Evolutionary conservation across 176 grass and related monocot genomes (phyloP), one percentile per base, ranked within the genome.

Genomic region (Panicum miliaceum): DNA sequence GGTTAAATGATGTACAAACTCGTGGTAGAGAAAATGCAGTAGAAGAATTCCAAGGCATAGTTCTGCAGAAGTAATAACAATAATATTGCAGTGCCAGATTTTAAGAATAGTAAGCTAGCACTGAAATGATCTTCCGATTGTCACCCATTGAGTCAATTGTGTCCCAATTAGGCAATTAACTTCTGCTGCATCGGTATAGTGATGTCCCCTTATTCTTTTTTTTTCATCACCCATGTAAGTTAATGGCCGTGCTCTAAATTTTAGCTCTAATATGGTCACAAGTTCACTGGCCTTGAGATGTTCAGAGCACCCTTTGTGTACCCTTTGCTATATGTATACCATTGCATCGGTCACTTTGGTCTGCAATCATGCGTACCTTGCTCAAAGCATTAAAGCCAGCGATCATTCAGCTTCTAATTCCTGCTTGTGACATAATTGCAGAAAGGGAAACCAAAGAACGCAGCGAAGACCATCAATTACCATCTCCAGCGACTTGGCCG

Each of bases 401-500:
- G 22, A 53, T 56, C 51, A 38, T 47, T 20, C 12, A 1, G 12
- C 36, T 66, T 8, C 56, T 94, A 13, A 77, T 58, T 9, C 20
- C 16, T 82, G 52, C 16, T 73, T 16, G 3, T 79, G 58, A 36
- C 57, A 50, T 3, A 29, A 78, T 88, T 50, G 56, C 88, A 92
- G 90, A 88, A 84, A 79, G 93, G 93, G 20, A 92, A 29, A 64
- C 90, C 85, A 23, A 95, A 90, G 89, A 95, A 95, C 42, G 73
- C 82, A 23, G 82, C 70, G 10, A 90, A 89, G 80, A 95, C 93
- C 48, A 90, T 95, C 80, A 95, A 92, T 66, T 89, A 95, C 74
- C 93, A 95, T 89, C 88, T 95, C 58, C 90, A 95, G 43, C 76
- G 93, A 23, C 93, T 95, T 68, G 93, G 85, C 27, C 68, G 83